Base-by-base conservation (phyloP, 441 rosid genomes). In the Gossypium schwendimanii region DNA sequence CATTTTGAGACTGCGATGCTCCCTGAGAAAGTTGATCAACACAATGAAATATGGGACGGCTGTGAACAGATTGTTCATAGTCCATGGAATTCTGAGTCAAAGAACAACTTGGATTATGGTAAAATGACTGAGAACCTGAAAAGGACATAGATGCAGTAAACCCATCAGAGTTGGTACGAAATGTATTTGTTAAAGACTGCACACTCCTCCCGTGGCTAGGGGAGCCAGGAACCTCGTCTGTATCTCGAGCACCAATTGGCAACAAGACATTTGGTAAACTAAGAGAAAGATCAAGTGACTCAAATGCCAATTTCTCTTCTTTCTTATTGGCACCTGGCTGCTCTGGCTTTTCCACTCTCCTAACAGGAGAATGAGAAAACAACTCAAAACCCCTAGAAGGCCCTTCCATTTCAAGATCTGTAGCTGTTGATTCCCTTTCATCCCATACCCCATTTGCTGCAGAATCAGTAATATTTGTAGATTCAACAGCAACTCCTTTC, bases 51-150 rank as follows among this genome's bases (percentile, higher is more conserved):
- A 93, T 72, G 66, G 99, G 97, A 9, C 93, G 96, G 82, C 99
- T 95, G 75, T 90, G 94, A 83, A 95, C 99, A 44, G 99, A 93
- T 76, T 95, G 98, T 74, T 93, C 99, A 65, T 54, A 78, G 79
- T 95, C 99, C 85, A 90, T 75, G 50, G 91, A 85, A 77, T 93
- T 90, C 80, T 93, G 94, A 24, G 92, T 93, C 71, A 91, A 78
- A 17, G 99, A 95, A 83, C 99, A 95, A 80, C 99, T 95, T 55
- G 95, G 95, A 79, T 95, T 93, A 79, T 95, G 99, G 80, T 85
- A 89, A 76, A 90, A 88, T 12, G 99, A 92, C 79, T 85, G 97
- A 11, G 99, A 93, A 67, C 99, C 98, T 14, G 99, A 93, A 77
- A 87, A 88, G 33, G 99, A 93, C 93, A 92, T 86, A 17, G 99